A percentile compares a stretch with the other conserved stretches of the same genome.
Conservation (phyloP, 106 monocot genomes). For the Allium sativum region DNA sequence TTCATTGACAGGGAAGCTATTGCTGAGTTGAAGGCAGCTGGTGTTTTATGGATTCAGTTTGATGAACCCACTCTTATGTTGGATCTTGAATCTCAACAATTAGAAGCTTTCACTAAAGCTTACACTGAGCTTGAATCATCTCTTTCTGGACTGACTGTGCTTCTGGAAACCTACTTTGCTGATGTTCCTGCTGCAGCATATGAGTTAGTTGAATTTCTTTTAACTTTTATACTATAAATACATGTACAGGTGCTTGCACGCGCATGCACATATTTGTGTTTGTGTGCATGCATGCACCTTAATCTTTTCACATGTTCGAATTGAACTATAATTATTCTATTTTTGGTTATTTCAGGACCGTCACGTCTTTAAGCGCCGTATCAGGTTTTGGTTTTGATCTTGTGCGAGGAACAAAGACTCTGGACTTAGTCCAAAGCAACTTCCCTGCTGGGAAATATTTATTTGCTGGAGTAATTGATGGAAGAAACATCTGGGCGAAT, state of each 20-base stretch:
- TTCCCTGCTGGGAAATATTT: conserved; percentile 26
- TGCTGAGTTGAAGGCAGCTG: conserved; percentile 24
- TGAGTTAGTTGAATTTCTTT: conserved; percentile 15
- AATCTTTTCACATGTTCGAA: neutral
- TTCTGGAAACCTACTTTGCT: too few species aligned
- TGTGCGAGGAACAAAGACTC: conserved; percentile 26
- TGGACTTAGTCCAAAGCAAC: conserved; percentile 18
- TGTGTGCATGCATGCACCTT: neutral
- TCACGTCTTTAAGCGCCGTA: conserved; percentile 16
- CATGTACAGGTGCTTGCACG: conserved; percentile 13
- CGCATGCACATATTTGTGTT: neutral
- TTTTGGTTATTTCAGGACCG: conserved; percentile 9
- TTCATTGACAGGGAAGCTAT: conserved; percentile 16
- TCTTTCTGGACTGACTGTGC: too few species aligned
- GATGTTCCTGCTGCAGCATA: too few species aligned
- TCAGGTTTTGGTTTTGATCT: conserved; percentile 21
- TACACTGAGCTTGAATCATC: too few species aligned
- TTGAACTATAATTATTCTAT: conserved; percentile 5
- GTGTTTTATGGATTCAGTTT: conserved; percentile 26
- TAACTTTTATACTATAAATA: conserved; percentile 16
- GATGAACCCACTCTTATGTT: conserved; percentile 23
- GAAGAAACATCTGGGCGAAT: conserved; percentile 30
- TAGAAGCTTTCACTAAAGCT: conserved; percentile 18
- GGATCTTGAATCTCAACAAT: conserved; percentile 19
- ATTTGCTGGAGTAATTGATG: conserved; percentile 24